Conservation (phyloP, 1,284 basidiomycete species). For the Cystobasidium pallidum region DNA sequence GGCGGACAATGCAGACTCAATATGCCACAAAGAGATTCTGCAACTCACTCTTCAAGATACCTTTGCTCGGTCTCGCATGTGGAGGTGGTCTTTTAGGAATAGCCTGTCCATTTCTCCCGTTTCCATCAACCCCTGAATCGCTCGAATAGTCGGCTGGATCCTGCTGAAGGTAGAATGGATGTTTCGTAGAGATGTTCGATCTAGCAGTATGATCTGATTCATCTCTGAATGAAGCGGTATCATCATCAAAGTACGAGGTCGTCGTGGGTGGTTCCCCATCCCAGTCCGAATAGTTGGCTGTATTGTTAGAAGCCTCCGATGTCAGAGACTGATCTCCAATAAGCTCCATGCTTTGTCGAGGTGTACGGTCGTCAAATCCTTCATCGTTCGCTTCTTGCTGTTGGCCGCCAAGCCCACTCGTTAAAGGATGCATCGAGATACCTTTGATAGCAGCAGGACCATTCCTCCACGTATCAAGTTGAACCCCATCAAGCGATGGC, state of each 20-base stretch:
- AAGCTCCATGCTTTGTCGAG: constrained; percentile 32
- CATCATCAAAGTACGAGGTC: constrained; percentile 69
- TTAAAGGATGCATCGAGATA: background rate
- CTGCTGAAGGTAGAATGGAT: constrained; percentile 45
- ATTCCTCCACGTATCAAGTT: constrained; percentile 45
- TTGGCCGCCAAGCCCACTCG: constrained; percentile 13
- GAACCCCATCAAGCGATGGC: constrained; percentile 38
- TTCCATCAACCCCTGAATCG: constrained; percentile 58
- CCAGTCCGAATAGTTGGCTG: constrained; percentile 49
- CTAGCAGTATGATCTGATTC: constrained; percentile 21
- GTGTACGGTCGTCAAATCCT: constrained; percentile 44
- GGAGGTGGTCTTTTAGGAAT: constrained; percentile 65
- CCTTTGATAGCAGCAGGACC: constrained; percentile 3
- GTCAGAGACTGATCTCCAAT: constrained; percentile 24
- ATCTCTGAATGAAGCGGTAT: constrained; percentile 40
- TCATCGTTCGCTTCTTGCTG: constrained; percentile 22
- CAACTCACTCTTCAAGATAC: constrained; percentile 84
- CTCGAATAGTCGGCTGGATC: constrained; percentile 63
- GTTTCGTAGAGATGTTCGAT: constrained; percentile 1
- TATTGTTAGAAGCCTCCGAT: background rate
- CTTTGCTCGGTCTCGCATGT: constrained; percentile 70
- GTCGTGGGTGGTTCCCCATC: constrained; percentile 64
- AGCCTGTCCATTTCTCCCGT: constrained; percentile 68
- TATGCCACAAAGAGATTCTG: too few species aligned
- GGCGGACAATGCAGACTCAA: background rate